These are phyloP conservation scores for Saccharomyces hybrid DNA, from an alignment of 1,139 yeast species.

Conservation along the genomic window DNA sequence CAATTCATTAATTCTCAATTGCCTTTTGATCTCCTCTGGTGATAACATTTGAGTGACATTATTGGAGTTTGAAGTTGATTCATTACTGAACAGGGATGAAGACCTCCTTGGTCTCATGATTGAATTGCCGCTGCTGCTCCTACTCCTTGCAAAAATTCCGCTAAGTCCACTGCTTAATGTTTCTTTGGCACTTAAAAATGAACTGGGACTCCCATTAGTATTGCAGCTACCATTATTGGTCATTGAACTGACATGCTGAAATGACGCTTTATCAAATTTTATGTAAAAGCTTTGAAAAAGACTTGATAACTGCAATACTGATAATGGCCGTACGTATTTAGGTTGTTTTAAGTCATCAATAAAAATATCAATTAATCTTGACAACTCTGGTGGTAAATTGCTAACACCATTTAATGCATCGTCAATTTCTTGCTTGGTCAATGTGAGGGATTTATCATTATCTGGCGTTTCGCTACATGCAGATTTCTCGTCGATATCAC, in stretches of 20 bases:
- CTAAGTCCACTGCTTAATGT: conserved; percentile 30
- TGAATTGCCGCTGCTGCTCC: conserved; percentile 23
- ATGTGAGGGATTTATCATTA: background rate
- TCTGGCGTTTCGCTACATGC: background rate
- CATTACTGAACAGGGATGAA: conserved; percentile 26
- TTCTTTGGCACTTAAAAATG: conserved; percentile 24
- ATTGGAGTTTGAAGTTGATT: conserved; percentile 14
- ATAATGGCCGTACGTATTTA: conserved; percentile 45
- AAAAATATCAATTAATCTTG: conserved; percentile 36
- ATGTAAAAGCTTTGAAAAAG: conserved; percentile 48
- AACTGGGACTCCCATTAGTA: conserved; percentile 5
- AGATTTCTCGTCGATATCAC: background rate
- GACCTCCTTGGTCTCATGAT: conserved; percentile 22
- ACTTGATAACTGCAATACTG: conserved; percentile 43
- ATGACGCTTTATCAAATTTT: conserved; percentile 26
- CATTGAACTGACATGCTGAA: conserved; percentile 17
- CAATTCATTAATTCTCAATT: conserved; percentile 21
- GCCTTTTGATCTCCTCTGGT: conserved; percentile 27
- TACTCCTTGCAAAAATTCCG: conserved; percentile 31
- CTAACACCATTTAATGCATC: conserved; percentile 12
- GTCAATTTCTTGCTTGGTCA: conserved; percentile 22
- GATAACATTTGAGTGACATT: conserved; percentile 24
- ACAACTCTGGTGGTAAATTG: conserved; percentile 33
- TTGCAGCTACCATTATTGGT: conserved; percentile 5
- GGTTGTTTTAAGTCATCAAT: conserved; percentile 48